These are phyloP conservation scores for Melaleuca quinquenervia DNA, from an alignment of 345 rosid genomes.

Conservation along the genomic window DNA sequence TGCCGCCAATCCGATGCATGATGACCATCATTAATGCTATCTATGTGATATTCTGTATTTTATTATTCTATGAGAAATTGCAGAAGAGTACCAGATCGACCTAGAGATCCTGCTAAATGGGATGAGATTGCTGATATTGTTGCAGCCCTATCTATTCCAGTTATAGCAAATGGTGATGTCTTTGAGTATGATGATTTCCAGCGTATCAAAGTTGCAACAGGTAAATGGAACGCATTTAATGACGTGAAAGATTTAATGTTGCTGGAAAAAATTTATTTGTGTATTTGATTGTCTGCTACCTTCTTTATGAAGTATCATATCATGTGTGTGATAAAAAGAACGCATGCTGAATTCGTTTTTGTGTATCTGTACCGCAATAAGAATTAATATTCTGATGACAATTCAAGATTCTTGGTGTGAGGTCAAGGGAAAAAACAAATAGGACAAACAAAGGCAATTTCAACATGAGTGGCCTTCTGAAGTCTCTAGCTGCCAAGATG, in stretches of 20 bases:
- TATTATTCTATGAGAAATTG: constrained; percentile 10
- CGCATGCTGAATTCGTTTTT: neutral
- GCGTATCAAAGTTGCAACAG: constrained; percentile 63
- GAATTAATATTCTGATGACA: neutral
- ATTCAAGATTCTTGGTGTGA: neutral
- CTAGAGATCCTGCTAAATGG: constrained; percentile 97
- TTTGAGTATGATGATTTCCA: constrained; percentile 68
- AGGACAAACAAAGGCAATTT: neutral
- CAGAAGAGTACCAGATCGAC: constrained; percentile 80
- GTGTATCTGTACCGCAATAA: neutral
- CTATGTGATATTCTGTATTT: neutral
- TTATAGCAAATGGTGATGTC: constrained; percentile 93
- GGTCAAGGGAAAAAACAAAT: too few species aligned
- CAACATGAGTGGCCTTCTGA: neutral
- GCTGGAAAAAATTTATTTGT: neutral
- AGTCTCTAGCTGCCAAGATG: neutral
- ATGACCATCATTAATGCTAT: neutral
- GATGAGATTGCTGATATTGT: constrained; percentile 76
- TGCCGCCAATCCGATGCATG: neutral
- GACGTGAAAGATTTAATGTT: neutral
- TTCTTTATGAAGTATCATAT: neutral
- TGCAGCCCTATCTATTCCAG: constrained; percentile 75
- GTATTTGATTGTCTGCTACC: neutral
- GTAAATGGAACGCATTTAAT: constrained; percentile 15
- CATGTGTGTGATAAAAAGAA: neutral